Evolutionary conservation across 225 moss, liverwort and hornwort genomes (phyloP).

Genomic region (Bryoerythrophyllum caledonicum): DNA sequence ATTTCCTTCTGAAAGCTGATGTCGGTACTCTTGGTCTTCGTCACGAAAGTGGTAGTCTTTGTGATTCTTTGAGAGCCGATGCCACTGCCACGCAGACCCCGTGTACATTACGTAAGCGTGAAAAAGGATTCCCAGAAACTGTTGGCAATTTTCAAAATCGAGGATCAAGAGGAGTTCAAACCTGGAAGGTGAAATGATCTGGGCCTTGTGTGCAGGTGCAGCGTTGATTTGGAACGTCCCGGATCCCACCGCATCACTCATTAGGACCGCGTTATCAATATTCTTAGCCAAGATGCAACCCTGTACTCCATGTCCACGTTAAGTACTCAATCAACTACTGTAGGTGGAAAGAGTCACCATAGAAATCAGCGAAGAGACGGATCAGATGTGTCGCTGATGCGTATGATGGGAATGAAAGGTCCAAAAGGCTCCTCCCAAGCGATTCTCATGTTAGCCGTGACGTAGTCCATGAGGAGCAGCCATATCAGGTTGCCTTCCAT

Average conservation of each 20-base stretch:
- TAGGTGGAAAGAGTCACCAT: background rate
- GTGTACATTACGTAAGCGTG: conserved; percentile 9
- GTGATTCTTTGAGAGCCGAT: conserved; percentile 54
- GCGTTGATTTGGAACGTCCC: conserved; percentile 49
- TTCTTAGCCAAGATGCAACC: conserved; percentile 44
- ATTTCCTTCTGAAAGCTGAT: conserved; percentile 43
- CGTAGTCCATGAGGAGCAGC: conserved; percentile 43
- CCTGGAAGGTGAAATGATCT: conserved; percentile 42
- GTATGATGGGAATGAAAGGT: conserved; percentile 38
- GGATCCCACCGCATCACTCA: conserved; percentile 43
- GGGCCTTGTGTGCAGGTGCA: conserved; percentile 42
- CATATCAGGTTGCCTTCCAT: conserved; percentile 48
- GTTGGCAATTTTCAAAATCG: background rate
- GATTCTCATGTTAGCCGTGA: conserved; percentile 39
- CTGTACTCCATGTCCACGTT: conserved; percentile 14
- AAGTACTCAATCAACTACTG: background rate
- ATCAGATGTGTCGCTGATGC: conserved; percentile 28
- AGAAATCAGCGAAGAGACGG: conserved; percentile 6
- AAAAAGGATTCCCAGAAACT: background rate
- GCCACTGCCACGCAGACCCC: conserved; percentile 46
- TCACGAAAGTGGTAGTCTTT: conserved; percentile 50
- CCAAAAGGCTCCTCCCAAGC: conserved; percentile 52
- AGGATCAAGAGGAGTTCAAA: conserved; percentile 7
- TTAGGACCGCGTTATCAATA: conserved; percentile 44
- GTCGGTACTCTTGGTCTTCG: conserved; percentile 46